phyloP scores from a whole-genome alignment of 1,284 basidiomycete species.

The Apiotrichum gamsii region DNA sequence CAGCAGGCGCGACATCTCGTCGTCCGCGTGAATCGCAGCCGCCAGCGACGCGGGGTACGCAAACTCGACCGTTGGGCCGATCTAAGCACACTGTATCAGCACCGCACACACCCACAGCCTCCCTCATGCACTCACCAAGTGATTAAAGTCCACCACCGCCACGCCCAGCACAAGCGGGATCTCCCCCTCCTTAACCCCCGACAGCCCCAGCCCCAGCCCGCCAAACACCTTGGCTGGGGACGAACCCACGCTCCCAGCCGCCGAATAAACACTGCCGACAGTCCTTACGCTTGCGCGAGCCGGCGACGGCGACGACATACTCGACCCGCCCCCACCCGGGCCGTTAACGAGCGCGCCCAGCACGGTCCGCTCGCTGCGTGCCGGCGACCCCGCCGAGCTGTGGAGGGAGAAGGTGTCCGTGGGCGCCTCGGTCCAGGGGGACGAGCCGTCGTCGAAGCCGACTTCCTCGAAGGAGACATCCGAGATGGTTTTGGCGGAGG shows the following conservation, averaged over 20 bases:
- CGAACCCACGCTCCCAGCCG: background rate
- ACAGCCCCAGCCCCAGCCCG: background rate
- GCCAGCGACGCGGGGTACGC: slow-evolving; percentile 51
- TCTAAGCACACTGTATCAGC: slow-evolving; percentile 50
- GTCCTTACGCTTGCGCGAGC: background rate
- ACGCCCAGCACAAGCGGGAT: slow-evolving; percentile 59
- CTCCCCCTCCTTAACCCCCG: slow-evolving; percentile 5
- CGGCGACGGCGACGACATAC: background rate
- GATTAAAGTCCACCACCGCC: slow-evolving; percentile 84
- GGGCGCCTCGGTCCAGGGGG: slow-evolving; percentile 15
- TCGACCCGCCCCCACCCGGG: no score
- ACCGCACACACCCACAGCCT: background rate
- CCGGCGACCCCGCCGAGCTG: background rate
- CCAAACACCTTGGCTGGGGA: background rate
- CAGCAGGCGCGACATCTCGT: slow-evolving; percentile 71
- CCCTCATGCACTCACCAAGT: slow-evolving; percentile 69
- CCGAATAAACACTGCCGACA: background rate
- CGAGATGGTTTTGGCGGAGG: background rate
- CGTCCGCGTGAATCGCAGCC: slow-evolving; percentile 67
- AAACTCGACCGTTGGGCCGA: slow-evolving; percentile 86
- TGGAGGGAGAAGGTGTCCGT: background rate
- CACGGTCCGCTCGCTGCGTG: slow-evolving; percentile 2
- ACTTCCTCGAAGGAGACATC: slow-evolving; percentile 16
- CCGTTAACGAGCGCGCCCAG: background rate
- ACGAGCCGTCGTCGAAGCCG: slow-evolving; percentile 14